Base-by-base conservation (phyloP, 1,284 basidiomycete species). In the Pseudozyma thailandica region DNA sequence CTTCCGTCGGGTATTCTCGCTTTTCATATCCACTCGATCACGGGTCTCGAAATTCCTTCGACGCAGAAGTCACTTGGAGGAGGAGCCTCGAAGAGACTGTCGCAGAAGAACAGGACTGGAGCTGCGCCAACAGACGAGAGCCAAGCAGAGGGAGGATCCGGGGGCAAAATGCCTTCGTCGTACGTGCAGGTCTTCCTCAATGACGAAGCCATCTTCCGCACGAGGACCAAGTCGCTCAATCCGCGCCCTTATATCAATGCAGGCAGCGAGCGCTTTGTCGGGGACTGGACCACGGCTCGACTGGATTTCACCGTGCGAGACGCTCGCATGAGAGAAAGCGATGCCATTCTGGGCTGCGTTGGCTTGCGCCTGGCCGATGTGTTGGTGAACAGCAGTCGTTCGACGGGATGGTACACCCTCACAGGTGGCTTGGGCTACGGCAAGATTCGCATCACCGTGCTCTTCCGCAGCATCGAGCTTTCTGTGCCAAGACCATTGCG, bases 141-240 rank as follows among this genome's bases (percentile, higher is more conserved):
- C 43, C 64, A 65, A 13, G 69, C 69, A 12, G 76, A 73, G 21
- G 66, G 69, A 15, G 52, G 61, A 5, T 48, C 60, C 12, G 60
- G 49, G 4, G 63, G 62, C 43, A 71, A 71, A 59, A 49, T 80
- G 7, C 79, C 79, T 6, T 76, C 72, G 23, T 75, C 76, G 3
- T 81, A 81, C 45, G 75, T 77, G 4, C 77, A 81, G 33, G 76
- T 79, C 18, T 50, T 79, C 44, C 51, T 81, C 37, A 79, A 81
- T 50, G 79, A 81, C 53, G 76, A 78, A 44, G 62, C 76, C n/a
- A 59, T 81, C 35, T 77, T 78, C 64, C 60, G 69, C 21, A 79
- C 77, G 2, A 55, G 79, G 31, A 79, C 74, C 23, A 78, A 79
- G 52, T 53, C 71, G 3, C 62, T 78, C 48, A 77, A 80, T 38